Conservation (phyloP, 2,329 filamentous ascomycete species). For the Colletotrichum sp. region DNA sequence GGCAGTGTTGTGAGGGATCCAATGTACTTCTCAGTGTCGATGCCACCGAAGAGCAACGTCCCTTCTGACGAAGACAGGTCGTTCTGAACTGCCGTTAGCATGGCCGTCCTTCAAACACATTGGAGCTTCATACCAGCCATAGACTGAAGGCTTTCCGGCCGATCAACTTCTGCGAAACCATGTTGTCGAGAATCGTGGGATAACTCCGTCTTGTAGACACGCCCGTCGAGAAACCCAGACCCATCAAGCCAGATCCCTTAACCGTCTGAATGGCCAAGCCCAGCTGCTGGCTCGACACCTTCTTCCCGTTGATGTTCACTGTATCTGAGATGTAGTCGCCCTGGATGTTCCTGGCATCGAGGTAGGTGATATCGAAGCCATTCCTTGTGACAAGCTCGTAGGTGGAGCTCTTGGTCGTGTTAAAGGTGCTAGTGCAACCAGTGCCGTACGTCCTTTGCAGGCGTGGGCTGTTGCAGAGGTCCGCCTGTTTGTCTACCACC, state of each 20-base stretch:
- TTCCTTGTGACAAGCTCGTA: conserved; percentile 45
- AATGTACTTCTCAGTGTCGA: conserved; percentile 69
- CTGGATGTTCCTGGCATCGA: conserved; percentile 58
- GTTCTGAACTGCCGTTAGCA: conserved; percentile 39
- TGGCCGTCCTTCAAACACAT: background rate
- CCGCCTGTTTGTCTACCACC: conserved; percentile 41
- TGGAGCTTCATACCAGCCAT: conserved; percentile 52
- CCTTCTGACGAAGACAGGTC: conserved; percentile 61
- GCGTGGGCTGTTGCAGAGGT: conserved; percentile 2
- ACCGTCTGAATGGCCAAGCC: conserved; percentile 56
- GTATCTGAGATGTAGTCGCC: conserved; percentile 66
- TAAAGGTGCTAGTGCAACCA: conserved; percentile 33
- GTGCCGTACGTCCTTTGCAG: background rate
- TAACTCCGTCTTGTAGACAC: conserved; percentile 50
- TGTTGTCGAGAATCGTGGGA: conserved; percentile 67
- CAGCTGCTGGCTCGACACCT: conserved; percentile 57
- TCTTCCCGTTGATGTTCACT: conserved; percentile 53
- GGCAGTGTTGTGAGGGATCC: conserved; percentile 71
- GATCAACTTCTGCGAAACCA: conserved; percentile 68
- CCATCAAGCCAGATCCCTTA: conserved; percentile 61
- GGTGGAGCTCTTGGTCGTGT: conserved; percentile 52
- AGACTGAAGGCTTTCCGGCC: conserved; percentile 71
- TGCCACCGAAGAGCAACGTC: conserved; percentile 76
- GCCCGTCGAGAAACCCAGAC: conserved; percentile 60
- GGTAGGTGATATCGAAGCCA: conserved; percentile 66